Conservation (phyloP, 495 filamentous ascomycete species). For the Penicillium canariense region DNA sequence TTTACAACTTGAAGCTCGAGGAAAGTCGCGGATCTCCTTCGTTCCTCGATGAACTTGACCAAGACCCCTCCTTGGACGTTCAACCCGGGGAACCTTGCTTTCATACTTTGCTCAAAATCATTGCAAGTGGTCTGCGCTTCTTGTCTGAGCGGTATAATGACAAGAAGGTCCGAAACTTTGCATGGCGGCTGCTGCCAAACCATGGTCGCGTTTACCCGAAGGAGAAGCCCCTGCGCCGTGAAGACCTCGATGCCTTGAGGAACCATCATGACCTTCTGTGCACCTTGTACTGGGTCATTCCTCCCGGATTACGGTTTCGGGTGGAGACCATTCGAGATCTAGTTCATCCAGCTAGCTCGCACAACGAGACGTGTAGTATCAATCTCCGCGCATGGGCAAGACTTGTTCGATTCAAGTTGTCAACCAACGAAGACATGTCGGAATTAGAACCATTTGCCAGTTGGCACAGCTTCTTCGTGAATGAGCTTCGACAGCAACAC, state of each 20-base stretch:
- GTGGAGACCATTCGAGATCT: conserved; percentile 71
- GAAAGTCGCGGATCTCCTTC: conserved; percentile 69
- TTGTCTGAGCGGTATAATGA: conserved; percentile 55
- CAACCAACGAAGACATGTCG: conserved; percentile 50
- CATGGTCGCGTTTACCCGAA: conserved; percentile 85
- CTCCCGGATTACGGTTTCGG: conserved; percentile 65
- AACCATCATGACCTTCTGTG: conserved; percentile 94
- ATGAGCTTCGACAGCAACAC: conserved; percentile 58
- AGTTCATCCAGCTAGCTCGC: conserved; percentile 74
- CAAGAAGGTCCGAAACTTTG: conserved; percentile 74
- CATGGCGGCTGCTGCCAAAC: conserved; percentile 81
- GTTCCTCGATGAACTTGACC: conserved; percentile 73
- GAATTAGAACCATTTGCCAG: conserved; percentile 57
- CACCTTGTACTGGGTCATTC: conserved; percentile 83
- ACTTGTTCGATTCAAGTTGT: conserved; percentile 72
- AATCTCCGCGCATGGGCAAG: conserved; percentile 79
- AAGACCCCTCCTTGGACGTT: conserved; percentile 57
- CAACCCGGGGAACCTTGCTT: conserved; percentile 79
- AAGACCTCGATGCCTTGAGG: conserved; percentile 78
- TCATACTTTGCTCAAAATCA: conserved; percentile 85
- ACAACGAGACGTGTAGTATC: conserved; percentile 81
- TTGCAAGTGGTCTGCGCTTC: conserved; percentile 66
- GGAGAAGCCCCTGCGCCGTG: conserved; percentile 67
- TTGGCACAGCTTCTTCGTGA: conserved; percentile 66
- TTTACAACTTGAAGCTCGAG: conserved; percentile 75